Evolutionary conservation across 345 rosid species (phyloP).

Genomic region (Geranium brycei): DNA sequence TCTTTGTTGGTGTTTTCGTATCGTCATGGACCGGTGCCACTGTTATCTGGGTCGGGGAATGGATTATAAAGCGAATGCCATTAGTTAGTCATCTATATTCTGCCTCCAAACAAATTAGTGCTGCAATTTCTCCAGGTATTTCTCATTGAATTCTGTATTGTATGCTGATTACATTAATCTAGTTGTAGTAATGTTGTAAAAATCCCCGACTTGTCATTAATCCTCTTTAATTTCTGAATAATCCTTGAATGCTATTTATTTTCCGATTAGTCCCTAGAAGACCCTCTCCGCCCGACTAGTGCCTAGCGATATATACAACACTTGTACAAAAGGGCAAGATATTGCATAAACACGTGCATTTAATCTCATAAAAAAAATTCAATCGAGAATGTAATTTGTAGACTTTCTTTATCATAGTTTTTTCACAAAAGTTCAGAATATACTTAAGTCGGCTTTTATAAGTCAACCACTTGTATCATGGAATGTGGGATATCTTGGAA

Average conservation of each 20-base stretch:
- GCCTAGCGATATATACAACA: too few relatives aligned
- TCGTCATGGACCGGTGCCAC: conserved; percentile 38
- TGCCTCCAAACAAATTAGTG: conserved; percentile 49
- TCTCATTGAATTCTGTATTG: not conserved
- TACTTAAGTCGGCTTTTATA: not conserved
- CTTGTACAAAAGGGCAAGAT: not conserved
- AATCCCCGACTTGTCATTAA: too few relatives aligned
- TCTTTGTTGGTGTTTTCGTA: not conserved
- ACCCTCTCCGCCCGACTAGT: too few relatives aligned
- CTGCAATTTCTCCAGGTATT: conserved; percentile 54
- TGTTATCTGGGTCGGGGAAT: conserved; percentile 49
- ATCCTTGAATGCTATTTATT: too few relatives aligned
- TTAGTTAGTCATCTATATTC: conserved; percentile 44
- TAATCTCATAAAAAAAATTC: not conserved
- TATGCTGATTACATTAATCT: not conserved
- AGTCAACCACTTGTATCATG: not conserved
- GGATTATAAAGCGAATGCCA: conserved; percentile 52
- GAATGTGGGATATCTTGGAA: not conserved
- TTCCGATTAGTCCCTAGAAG: too few relatives aligned
- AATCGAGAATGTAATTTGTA: not conserved
- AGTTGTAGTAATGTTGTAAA: not conserved
- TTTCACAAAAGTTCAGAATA: not conserved
- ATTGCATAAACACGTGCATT: conserved; percentile 4
- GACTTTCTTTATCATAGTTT: not conserved
- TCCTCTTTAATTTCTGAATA: too few relatives aligned